A percentile compares a stretch with the other conserved stretches of the same genome.
phyloP scores from a whole-genome alignment of 2,329 filamentous ascomycete species.

The Leptographium flavum region DNA sequence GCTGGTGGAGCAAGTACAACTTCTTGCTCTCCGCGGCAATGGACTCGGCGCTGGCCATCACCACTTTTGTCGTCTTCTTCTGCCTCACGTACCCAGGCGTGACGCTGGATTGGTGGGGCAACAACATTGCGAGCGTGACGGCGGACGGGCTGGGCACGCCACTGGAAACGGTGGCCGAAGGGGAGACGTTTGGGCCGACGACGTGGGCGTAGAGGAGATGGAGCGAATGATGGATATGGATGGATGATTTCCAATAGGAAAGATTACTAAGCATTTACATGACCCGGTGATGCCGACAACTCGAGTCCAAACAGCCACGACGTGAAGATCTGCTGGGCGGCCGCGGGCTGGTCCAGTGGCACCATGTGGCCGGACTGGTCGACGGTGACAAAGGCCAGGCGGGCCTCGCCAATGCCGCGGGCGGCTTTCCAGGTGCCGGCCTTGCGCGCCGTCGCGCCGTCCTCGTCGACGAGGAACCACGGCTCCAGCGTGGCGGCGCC shows the following conservation, averaged over 20 bases:
- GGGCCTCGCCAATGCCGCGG: background rate
- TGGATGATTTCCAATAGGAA: no score
- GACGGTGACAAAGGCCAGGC: background rate
- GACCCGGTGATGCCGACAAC: no score
- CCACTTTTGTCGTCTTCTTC: background rate
- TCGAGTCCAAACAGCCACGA: background rate
- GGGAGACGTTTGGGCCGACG: background rate
- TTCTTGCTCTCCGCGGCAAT: background rate
- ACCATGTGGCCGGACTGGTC: constrained; percentile 2
- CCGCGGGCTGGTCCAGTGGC: background rate
- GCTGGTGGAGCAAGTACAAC: background rate
- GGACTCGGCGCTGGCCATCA: background rate
- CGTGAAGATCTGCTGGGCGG: background rate
- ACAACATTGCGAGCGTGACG: background rate
- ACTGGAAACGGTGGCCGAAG: background rate
- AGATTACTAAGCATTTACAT: no score
- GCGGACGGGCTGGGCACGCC: background rate
- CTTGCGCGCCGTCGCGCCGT: background rate
- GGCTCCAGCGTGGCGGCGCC: constrained; percentile 15
- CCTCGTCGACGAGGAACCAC: constrained; percentile 5
- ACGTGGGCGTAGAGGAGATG: background rate
- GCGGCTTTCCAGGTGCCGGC: constrained; percentile 5
- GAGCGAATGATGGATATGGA: no score
- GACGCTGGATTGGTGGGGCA: background rate
- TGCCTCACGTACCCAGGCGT: background rate